phyloP scores from a whole-genome alignment of 2,329 filamentous ascomycete genomes.

The Fusarium sterilihyphosum region DNA sequence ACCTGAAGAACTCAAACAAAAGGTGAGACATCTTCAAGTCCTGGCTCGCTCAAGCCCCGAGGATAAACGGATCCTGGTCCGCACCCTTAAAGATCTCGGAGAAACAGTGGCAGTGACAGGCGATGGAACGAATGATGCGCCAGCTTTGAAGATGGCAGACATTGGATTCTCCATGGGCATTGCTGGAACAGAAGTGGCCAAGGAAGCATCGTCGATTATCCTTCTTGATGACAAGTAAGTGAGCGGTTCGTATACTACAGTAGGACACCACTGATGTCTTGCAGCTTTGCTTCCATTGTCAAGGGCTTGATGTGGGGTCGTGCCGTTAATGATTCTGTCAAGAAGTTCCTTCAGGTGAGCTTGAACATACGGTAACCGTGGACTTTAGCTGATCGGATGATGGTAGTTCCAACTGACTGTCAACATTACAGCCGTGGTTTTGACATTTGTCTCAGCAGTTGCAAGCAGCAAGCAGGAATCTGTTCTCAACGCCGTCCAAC shows the following conservation, averaged over 20 bases:
- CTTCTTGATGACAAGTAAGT: constrained; percentile 66
- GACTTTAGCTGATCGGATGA: neutral
- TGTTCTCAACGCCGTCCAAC: constrained; percentile 68
- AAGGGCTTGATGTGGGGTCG: constrained; percentile 71
- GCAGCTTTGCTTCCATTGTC: constrained; percentile 63
- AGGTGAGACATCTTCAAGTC: constrained; percentile 70
- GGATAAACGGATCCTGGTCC: constrained; percentile 72
- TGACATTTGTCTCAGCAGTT: constrained; percentile 68
- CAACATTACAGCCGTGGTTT: constrained; percentile 68
- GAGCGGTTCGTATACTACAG: neutral
- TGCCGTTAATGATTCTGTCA: constrained; percentile 70
- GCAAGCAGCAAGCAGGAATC: constrained; percentile 60
- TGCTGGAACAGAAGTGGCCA: constrained; percentile 70
- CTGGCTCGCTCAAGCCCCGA: constrained; percentile 73
- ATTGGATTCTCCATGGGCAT: constrained; percentile 74
- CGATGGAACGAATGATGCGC: constrained; percentile 71
- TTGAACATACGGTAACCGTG: neutral
- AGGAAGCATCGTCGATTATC: constrained; percentile 70
- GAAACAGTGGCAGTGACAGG: constrained; percentile 69
- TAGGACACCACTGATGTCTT: constrained; percentile 6
- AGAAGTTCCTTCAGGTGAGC: constrained; percentile 68
- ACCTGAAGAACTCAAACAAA: constrained; percentile 61
- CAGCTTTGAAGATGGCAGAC: constrained; percentile 68
- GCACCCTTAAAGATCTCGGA: constrained; percentile 69
- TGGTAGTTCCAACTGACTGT: constrained; percentile 69